Conservation (phyloP, 2,329 filamentous ascomycete species). For the Rhexocercosporidium sp. region DNA sequence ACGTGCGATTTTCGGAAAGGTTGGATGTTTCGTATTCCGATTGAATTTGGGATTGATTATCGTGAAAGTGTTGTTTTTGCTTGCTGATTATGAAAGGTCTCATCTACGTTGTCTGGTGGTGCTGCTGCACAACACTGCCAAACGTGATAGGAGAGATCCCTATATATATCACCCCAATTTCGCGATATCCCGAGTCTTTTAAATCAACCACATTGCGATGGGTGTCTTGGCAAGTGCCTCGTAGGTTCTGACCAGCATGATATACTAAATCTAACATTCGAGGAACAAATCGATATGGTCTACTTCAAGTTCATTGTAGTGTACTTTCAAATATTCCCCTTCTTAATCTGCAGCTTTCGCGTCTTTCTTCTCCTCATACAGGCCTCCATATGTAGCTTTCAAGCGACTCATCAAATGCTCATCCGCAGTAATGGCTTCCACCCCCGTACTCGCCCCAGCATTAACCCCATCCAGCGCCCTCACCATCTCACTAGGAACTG, state of each 20-base stretch:
- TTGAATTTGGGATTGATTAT: not conserved
- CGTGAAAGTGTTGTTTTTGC: no score
- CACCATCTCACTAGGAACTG: conserved; percentile 66
- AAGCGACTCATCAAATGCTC: conserved; percentile 68
- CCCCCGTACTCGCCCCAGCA: conserved; percentile 44
- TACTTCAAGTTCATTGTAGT: not conserved
- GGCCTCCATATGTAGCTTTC: conserved; percentile 60
- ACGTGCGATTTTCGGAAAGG: no score
- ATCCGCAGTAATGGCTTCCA: conserved; percentile 64
- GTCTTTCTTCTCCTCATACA: conserved; percentile 53
- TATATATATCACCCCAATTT: not conserved
- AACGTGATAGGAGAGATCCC: not conserved
- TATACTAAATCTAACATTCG: no score
- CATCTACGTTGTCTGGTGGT: not conserved
- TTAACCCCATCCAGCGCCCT: conserved; percentile 43
- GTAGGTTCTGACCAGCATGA: no score
- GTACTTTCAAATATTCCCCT: not conserved
- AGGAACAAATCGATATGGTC: no score
- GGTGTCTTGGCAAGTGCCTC: no score
- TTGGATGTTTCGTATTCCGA: no score
- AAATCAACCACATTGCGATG: no score
- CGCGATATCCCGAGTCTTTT: not conserved
- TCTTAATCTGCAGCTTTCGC: not conserved
- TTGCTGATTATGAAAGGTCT: not conserved
- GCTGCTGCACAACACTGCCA: not conserved